Evolutionary conservation across 257 asterid species (phyloP), one percentile per base, ranked within the genome.

Genomic region (Plantago major): DNA sequence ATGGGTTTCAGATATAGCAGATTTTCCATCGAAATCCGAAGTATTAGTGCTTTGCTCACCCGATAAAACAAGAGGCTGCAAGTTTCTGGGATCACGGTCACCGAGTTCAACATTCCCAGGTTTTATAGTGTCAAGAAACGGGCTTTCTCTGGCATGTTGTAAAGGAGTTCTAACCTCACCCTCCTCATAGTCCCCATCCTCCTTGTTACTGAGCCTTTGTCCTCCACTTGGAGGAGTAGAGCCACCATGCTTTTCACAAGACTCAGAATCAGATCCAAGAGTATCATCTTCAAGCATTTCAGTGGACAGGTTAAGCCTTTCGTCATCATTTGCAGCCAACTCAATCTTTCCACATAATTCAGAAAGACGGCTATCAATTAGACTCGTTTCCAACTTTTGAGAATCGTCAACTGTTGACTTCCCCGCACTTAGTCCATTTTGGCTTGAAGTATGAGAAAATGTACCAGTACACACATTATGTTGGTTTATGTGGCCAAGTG

Each of bases 171-270:
- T 81, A 60, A 86, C 77, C 73, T 92, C 97, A 66, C 97, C 97
- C 61, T 92, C 98, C 81, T 92, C 96, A 69, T 63, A 81, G 10
- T 90, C 96, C 52, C 81, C 94, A 69, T 86, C 93, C 73, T 81
- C 94, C 70, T 72, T 81, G 64, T 14, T 64, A 63, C 68, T 40
- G 4, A 17, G 58, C 55, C 71, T 69, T 58, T 50, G 62, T 58
- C 59, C 76, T 14, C 16, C 43, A 45, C 57, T 54, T 22, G 19
- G 58, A 56, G 19, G 58, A 56, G 67, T 50, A 40, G 49, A 74
- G 64, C 61, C 47, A 47, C 71, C 76, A 74, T 60, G 71, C 65
- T 73, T 73, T 63, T 82, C 84, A 63, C 69, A 79, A 17, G 87
- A 77, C 78, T 80, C 85, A 59, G 49, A 71, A 68, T 86, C 94